Base-by-base conservation (phyloP, 129 eudicot species). In the Solidago caesia region DNA sequence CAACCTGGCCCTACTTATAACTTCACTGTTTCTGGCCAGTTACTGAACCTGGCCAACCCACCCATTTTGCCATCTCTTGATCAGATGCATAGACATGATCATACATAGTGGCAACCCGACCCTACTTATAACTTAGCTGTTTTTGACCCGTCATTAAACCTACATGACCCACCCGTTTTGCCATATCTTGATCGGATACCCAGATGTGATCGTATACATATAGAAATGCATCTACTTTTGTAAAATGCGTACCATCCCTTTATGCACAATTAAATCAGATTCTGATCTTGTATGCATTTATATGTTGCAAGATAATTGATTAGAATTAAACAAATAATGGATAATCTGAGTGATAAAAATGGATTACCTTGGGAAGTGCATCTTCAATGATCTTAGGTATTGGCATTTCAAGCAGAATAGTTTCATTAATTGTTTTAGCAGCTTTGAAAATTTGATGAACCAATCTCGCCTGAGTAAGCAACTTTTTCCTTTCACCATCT, bases 361-460 rank as follows among this genome's bases (percentile, higher is more conserved):
- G 26, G 42, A 77, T 87, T 84, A 82, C 97, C 91, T 91, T 94
- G 45, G 93, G 91, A 42, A 95, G 94, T 39, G 94, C 96, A 8
- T 95, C 95, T 44, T 60, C 76, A 14, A 95, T 82, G 43, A 61
- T 39, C 1, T 78, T 44, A 11, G 96, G 99, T 26, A 95, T 64
- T 1, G 92, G 84, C 96, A 95, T 95, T 80, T 87, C 94, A 48
- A 65, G 81, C 80, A 95, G 77, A 57, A 95, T 82, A 53, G 73
- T 80, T 60, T 95, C 91, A 9, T 91, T 95, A 56, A 91, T 89
- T 4, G 95, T 65, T 84, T 91, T 95, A 53, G 99, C 92, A 48
- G 97, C 99, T 78, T 95, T 95, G 77, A 87, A 95, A 16, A 89
- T 86, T 80, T 95, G 97, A 75, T 84, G 82, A 33, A 91, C 90